Base-by-base conservation (phyloP, 1,139 yeast genomes). In the Hemisphaericaspora lyxosophila region DNA sequence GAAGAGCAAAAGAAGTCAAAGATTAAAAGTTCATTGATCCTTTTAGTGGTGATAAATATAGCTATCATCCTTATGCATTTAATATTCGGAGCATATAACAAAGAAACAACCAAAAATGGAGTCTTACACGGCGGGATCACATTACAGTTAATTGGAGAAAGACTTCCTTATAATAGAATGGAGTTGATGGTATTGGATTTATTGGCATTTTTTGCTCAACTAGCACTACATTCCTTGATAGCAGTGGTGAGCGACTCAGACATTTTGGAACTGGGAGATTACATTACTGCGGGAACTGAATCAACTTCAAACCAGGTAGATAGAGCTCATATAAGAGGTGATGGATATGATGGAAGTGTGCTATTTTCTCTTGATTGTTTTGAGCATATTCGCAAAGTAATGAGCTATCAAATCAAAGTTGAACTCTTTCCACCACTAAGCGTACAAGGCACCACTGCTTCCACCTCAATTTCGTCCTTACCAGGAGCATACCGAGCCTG, bases 301-400 rank as follows among this genome's bases (percentile, higher is more conserved):
- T 12, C 31, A 16, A 33, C 15, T 9, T 17, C 17, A 9, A 8
- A 5, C 9, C 12, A 28, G 7, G 16, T 45, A 22, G 53, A 44
- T 8, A 49, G 47, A 19, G 43, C 41, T 3, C 49, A 48, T 24
- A 46, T 46, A 16, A 62, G 57, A 23, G 55, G 59, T 8, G 75
- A 70, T 48, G 76, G 76, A 1, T 70, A 65, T 47, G 61, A 56
- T 34, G 75, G 75, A 2, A 62, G 64, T 33, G 74, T 70, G 4
- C 46, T 70, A 30, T 35, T 67, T 24, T 48, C 57, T 2, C 47
- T 70, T 9, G 60, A 68, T 44, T 24, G 68, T 6, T 33, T 56
- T 12, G 50, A 43, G 4, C 50, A 52, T 35, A 46, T 63, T 8
- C 44, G 38, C 36, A 51, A 50, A 5, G 59, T 60, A 4, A 44